These are phyloP conservation scores for Ganoderma meredithae DNA, from an alignment of 1,284 basidiomycete genomes.

Conservation along the genomic window DNA sequence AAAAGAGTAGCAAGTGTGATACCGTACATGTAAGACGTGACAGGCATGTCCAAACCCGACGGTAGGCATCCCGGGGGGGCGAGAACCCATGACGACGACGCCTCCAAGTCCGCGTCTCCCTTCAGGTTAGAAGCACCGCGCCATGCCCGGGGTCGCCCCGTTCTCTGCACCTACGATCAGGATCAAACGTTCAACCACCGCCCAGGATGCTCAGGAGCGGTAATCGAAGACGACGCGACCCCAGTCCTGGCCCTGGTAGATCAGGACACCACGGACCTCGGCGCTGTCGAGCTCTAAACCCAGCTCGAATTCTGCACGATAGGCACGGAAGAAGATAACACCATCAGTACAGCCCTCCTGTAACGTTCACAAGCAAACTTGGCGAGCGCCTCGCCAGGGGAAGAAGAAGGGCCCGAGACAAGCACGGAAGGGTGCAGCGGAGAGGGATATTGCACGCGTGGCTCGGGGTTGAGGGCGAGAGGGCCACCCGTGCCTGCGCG, in stretches of 20 bases:
- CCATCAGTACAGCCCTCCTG: background rate
- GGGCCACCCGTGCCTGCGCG: background rate
- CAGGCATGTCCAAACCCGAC: constrained; percentile 2
- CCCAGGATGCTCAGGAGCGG: constrained; percentile 36
- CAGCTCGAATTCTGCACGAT: constrained; percentile 73
- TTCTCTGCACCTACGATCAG: background rate
- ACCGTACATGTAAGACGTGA: background rate
- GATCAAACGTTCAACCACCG: background rate
- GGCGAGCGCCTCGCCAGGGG: background rate
- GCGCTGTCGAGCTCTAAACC: constrained; percentile 82
- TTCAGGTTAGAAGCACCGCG: background rate
- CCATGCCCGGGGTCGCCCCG: background rate
- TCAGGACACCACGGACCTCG: constrained; percentile 80
- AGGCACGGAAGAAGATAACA: background rate
- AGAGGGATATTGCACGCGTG: background rate
- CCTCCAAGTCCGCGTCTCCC: background rate
- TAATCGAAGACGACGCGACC: constrained; percentile 63
- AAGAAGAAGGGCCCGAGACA: background rate
- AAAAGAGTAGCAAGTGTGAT: background rate
- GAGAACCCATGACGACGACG: background rate
- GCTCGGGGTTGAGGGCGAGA: background rate
- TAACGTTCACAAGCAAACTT: background rate
- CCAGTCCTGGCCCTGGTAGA: constrained; percentile 79
- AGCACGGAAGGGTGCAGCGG: background rate
- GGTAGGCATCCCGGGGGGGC: background rate